Evolutionary conservation across 257 asterid species (phyloP).

Genomic region (Knoxia roxburghii): DNA sequence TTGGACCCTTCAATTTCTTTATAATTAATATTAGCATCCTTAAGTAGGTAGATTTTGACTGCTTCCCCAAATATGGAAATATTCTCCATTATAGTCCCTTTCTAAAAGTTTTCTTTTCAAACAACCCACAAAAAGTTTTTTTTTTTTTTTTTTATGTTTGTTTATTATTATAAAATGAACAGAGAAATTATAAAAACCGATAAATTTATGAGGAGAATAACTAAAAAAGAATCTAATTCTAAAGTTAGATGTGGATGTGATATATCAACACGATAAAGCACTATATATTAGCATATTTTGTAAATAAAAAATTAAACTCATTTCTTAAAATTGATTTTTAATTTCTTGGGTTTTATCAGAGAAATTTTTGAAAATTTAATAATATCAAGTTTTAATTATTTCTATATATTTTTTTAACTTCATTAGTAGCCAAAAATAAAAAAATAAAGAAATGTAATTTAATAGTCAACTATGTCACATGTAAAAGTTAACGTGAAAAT

Average conservation of each 20-base stretch:
- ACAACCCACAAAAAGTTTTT: too few species aligned
- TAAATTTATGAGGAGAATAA: not conserved
- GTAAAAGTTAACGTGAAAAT: not conserved
- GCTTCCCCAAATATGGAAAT: not conserved
- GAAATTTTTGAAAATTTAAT: too few species aligned
- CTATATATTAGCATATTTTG: not conserved
- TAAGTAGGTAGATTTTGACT: not conserved
- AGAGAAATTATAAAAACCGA: not conserved
- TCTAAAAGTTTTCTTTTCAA: too few species aligned
- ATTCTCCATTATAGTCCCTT: too few species aligned
- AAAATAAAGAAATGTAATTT: not conserved
- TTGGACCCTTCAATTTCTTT: too few species aligned
- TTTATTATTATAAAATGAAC: too few species aligned
- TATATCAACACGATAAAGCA: not conserved
- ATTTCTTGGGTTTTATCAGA: too few species aligned
- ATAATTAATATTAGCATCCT: too few species aligned
- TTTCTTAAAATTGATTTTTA: too few species aligned
- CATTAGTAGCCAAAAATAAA: too few species aligned
- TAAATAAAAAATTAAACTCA: not conserved
- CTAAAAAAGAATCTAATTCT: slow-evolving; percentile 5
- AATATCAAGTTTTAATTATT: not conserved
- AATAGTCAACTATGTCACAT: not conserved
- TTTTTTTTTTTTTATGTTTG: too few species aligned
- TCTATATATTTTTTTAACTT: too few species aligned
- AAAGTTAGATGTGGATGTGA: slow-evolving; percentile 9